Base-by-base conservation (phyloP, 495 filamentous ascomycete genomes). In the Bombardia bombarda region DNA sequence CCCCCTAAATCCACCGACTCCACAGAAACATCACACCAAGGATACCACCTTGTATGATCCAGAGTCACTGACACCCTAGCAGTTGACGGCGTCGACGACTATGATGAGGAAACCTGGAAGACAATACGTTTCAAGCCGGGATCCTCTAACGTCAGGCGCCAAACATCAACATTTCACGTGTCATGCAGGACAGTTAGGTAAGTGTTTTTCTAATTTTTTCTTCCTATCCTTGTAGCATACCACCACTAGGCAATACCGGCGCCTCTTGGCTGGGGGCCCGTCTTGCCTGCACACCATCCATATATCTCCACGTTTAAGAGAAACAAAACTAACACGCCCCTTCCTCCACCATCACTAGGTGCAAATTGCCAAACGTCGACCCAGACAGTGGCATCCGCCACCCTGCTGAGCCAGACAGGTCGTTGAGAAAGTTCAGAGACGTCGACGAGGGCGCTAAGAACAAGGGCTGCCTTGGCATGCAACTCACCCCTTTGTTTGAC, bases 301-400 rank as follows among this genome's bases (percentile, higher is more conserved):
- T n/a, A n/a, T n/a, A n/a, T n/a, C n/a, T n/a, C n/a, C n/a, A n/a
- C n/a, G n/a, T n/a, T 16, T 26, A 7, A 52, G 38, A 59, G 49
- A 10, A 60, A 7, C 40, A n/a, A n/a, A n/a, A n/a, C n/a, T 21
- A n/a, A 12, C 10, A 7, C n/a, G 23, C 32, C 35, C 17, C 30
- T 47, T 13, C 16, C 16, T 13, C 21, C 26, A 14, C n/a, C 9
- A 20, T 32, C 7, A 13, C 21, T 35, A 78, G 90, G 22, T 95
- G 90, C 61, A 81, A 78, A 40, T 58, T 95, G 42, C 89, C 89
- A 4, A 95, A 95, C 53, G 83, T 90, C 2, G 75, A 94, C 61
- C 87, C 74, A 13, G 69, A 69, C 16, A 87, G 78, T 2, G 90
- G 87, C 0, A 52, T 74, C n/a, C 73, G 77, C 38, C 85, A 95